Evolutionary conservation across 305 asterid species (phyloP), one percentile per base, ranked within the genome.

Genomic region (Fraxinus floribunda): DNA sequence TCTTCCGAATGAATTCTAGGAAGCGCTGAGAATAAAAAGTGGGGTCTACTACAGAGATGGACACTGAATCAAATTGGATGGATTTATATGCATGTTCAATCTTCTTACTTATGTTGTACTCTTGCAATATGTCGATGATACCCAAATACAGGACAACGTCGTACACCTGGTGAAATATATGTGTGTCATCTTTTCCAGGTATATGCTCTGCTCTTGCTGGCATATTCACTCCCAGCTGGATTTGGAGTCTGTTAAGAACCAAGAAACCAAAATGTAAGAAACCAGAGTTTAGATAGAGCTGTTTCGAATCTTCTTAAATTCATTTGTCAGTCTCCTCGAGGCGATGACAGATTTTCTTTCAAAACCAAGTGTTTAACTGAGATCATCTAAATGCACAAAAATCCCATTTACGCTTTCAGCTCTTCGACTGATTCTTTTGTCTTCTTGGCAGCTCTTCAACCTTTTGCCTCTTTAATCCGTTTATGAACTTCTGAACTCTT

Each of bases 191-290:
- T 38, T 89, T 89, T 18, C 87, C 88, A 0, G 92, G 93, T 35
- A 90, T 85, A 44, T 68, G 92, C 88, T 95, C 99, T 0, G 98
- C 98, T 88, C 99, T 93, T 24, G 99, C 98, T 22, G 99, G 99
- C 99, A 96, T 91, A 84, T 93, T 96, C 83, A 96, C 99, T 73
- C 99, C 99, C 0, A 94, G 95, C 87, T 93, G 99, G 91, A 96
- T 91, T 86, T 93, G 99, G 35, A 96, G 91, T 84, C 99, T 96
- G 97, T 80, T 39, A 29, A 66, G 74, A 71, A 71, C 68, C 70
- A 62, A 82, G 36, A 64, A 79, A 70, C 77, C 70, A 75, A 64
- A 78, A 34, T 76, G 72, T 34, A 64, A 9, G 73, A 39, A 32
- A 5, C 8, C 7, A 18, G 52, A 29, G 8, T 29, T 30, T 4